Evolutionary conservation across 495 filamentous ascomycete species (phyloP).

Genomic region (Neurospora sp.): DNA sequence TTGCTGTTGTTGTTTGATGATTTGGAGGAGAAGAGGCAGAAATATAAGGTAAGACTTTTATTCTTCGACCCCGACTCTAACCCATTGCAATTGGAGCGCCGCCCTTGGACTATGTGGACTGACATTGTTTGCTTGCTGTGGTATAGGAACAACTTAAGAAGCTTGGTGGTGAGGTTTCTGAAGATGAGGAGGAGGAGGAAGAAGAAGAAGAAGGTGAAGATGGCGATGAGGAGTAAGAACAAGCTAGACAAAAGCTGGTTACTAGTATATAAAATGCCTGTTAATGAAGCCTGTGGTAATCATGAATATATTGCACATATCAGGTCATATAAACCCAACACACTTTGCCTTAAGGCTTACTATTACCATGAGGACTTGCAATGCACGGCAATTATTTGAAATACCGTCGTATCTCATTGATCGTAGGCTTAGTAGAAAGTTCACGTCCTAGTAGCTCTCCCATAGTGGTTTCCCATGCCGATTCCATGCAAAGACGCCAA

Average conservation of each 20-base stretch:
- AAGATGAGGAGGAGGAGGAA: conserved; percentile 65
- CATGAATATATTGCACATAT: neutral
- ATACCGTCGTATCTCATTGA: neutral
- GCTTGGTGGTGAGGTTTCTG: conserved; percentile 63
- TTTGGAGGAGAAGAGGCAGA: conserved; percentile 70
- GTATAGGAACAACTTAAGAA: conserved; percentile 57
- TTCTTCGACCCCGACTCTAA: no score
- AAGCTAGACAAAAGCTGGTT: neutral
- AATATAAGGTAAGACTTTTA: conserved; percentile 57
- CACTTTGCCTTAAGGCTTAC: neutral
- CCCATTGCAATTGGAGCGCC: no score
- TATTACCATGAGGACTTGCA: neutral
- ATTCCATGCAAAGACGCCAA: neutral
- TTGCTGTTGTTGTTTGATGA: conserved; percentile 82
- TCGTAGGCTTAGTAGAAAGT: neutral
- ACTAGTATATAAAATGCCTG: neutral
- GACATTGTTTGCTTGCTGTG: conserved; percentile 12
- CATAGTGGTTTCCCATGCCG: neutral
- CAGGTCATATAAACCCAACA: neutral
- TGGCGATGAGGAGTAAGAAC: conserved; percentile 35
- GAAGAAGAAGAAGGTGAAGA: conserved; percentile 54
- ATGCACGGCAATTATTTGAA: neutral
- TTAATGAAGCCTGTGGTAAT: neutral
- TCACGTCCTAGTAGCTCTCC: neutral
- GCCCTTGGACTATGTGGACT: conserved; percentile 15